Evolutionary conservation across 129 eudicot genomes (phyloP), one percentile per base, ranked within the genome.

Genomic region (Helichrysum umbraculigerum): DNA sequence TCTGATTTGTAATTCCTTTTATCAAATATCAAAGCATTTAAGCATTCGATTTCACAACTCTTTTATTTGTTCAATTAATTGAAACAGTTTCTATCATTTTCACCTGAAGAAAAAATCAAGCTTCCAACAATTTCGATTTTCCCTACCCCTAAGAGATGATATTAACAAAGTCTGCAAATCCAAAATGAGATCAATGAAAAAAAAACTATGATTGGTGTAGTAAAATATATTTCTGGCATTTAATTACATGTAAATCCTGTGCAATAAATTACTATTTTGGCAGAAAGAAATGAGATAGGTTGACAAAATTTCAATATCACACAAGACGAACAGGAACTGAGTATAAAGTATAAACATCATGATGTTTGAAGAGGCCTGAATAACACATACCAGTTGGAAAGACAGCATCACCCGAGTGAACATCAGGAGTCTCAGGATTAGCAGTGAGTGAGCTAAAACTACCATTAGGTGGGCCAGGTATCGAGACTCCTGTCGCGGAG

Each of bases 331-430:
- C 19, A 57, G 9, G 3, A 2, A 35, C 29, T 4, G 50, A 66
- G 20, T n/a, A 33, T 42, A 7, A 71, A 34, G 20, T n/a, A 33
- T 42, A 7, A 71, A 72, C 12, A 72, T 33, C 28, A 34, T 21
- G 20, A 73, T 73, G 68, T 73, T 68, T 79, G 73, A 76, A 75
- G 65, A 75, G 76, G 39, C 37, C 37, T 14, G 65, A 78, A 68
- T 41, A 72, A 62, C 80, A 72, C 80, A 73, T 79, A 69, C 86
- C 81, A 56, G 83, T 68, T 72, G 79, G 76, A 28, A 16, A 17
- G 54, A 54, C 50, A 60, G 69, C 70, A 68, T 44, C 81, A 19
- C 61, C 79, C 59, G 52, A 16, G 16, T 72, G 63, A 25, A 44
- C 20, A 47, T 20, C 42, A 35, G 76, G 70, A 19, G 73, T 66